Percentiles rank a stretch among this genome's conserved stretches.
Evolutionary conservation across 2,329 filamentous ascomycete species (phyloP).

Genomic region (Corinectria fuckeliana): DNA sequence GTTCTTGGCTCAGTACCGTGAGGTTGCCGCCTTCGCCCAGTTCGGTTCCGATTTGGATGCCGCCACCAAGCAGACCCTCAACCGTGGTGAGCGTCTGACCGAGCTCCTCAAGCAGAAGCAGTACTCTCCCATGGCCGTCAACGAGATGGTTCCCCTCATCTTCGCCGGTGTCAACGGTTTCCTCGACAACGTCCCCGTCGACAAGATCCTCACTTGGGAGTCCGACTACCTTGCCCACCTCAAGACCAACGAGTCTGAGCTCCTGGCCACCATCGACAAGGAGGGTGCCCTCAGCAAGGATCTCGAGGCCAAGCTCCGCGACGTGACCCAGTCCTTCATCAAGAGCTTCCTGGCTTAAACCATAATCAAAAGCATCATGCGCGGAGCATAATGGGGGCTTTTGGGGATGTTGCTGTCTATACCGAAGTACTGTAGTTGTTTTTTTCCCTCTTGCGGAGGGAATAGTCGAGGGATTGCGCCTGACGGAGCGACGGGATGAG

Average conservation of each 20-base stretch:
- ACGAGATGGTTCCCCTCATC: constrained; percentile 99
- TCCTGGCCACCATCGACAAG: constrained; percentile 88
- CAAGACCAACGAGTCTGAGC: constrained; percentile 85
- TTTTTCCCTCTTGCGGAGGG: constrained; percentile 55
- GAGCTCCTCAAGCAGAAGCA: constrained; percentile 99
- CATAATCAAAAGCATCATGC: constrained; percentile 39
- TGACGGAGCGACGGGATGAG: constrained; percentile 55
- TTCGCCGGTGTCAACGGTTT: constrained; percentile 98
- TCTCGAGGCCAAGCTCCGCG: constrained; percentile 80
- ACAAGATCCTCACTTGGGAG: constrained; percentile 94
- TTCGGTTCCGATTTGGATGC: constrained; percentile 99
- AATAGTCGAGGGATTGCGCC: constrained; percentile 53
- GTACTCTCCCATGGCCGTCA: constrained; percentile 97
- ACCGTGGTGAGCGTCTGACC: constrained; percentile 96
- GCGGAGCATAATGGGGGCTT: constrained; percentile 41
- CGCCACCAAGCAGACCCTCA: constrained; percentile 97
- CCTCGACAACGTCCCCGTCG: constrained; percentile 87
- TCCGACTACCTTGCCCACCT: constrained; percentile 91
- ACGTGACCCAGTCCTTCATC: constrained; percentile 80
- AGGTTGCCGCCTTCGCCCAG: constrained; percentile 98
- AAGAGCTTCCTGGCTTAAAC: constrained; percentile 82
- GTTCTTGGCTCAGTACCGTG: constrained; percentile 99
- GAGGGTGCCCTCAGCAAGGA: constrained; percentile 97
- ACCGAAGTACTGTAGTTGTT: constrained; percentile 53
- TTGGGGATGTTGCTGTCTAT: constrained; percentile 55